Percentiles rank a stretch among this genome's conserved stretches.
These are phyloP conservation scores for Colletotrichum sp. DNA, from an alignment of 2,329 filamentous ascomycete genomes.

Conservation along the genomic window DNA sequence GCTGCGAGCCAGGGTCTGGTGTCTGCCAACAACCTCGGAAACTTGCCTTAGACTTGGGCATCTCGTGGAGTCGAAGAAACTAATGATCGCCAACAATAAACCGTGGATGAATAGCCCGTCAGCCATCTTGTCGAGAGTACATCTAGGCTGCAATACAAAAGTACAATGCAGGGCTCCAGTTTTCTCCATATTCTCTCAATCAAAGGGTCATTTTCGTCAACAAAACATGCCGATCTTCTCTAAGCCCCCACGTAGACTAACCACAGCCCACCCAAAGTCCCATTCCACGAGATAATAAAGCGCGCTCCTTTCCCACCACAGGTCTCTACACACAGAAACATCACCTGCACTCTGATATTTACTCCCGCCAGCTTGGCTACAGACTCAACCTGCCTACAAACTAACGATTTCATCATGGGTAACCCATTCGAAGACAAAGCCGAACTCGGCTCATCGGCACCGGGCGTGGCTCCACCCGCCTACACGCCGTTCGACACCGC, in stretches of 20 bases:
- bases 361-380: too few relatives aligned
- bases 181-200: neutral
- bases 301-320: neutral
- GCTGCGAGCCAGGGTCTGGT: too few relatives aligned
- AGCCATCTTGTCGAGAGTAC: too few relatives aligned
- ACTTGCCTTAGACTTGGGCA: too few relatives aligned
- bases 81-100: too few relatives aligned
- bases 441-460: neutral
- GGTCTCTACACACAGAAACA: neutral
- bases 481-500: neutral
- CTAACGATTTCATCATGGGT: neutral
- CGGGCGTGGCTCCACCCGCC: neutral
- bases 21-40: too few relatives aligned
- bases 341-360: neutral
- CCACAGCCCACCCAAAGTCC: neutral
- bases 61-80: too few relatives aligned
- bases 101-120: too few relatives aligned
- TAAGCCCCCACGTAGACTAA: neutral
- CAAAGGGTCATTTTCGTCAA: neutral
- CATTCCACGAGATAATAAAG: neutral
- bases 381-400: neutral
- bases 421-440: neutral
- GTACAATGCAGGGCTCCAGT: neutral
- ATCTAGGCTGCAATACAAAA: neutral
- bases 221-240: neutral